Conservation (phyloP, 257 asterid species). For the Scutellaria galericulata region DNA sequence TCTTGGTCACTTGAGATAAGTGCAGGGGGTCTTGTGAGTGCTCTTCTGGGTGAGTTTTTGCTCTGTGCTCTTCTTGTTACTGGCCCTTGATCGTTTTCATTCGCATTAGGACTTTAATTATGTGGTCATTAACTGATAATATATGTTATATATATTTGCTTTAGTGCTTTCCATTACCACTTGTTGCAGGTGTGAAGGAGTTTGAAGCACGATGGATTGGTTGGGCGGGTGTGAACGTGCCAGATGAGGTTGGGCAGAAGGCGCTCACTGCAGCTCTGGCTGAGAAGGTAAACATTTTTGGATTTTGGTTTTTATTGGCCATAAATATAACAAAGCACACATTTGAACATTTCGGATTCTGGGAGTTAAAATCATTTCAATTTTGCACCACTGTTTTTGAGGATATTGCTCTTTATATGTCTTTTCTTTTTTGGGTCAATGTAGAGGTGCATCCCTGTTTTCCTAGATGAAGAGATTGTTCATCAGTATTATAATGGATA, state of each 20-base stretch:
- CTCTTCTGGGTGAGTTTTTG: conserved; percentile 69
- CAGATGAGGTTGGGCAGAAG: conserved; percentile 77
- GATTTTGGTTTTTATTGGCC: conserved; percentile 24
- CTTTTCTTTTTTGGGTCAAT: conserved; percentile 27
- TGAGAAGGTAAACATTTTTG: conserved; percentile 59
- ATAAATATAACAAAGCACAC: background rate
- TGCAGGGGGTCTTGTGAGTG: conserved; percentile 87
- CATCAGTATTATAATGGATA: conserved; percentile 95
- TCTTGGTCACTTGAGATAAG: conserved; percentile 84
- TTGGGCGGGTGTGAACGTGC: conserved; percentile 87
- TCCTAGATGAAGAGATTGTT: conserved; percentile 88
- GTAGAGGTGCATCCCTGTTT: conserved; percentile 93
- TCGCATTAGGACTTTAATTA: background rate
- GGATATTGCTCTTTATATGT: conserved; percentile 18
- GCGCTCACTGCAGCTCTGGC: conserved; percentile 74
- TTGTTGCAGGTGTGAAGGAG: conserved; percentile 65
- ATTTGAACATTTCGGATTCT: conserved; percentile 11
- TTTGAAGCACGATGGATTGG: conserved; percentile 92
- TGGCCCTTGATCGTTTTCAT: conserved; percentile 11
- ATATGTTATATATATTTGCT: conserved; percentile 20
- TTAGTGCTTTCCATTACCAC: conserved; percentile 33
- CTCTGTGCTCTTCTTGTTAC: conserved; percentile 17
- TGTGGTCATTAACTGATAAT: background rate
- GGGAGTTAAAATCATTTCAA: background rate
- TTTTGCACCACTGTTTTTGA: conserved; percentile 13